A percentile compares a stretch with the other conserved stretches of the same genome.
Evolutionary conservation across 2,329 filamentous ascomycete species (phyloP).

Genomic region (Alternaria dauci): DNA sequence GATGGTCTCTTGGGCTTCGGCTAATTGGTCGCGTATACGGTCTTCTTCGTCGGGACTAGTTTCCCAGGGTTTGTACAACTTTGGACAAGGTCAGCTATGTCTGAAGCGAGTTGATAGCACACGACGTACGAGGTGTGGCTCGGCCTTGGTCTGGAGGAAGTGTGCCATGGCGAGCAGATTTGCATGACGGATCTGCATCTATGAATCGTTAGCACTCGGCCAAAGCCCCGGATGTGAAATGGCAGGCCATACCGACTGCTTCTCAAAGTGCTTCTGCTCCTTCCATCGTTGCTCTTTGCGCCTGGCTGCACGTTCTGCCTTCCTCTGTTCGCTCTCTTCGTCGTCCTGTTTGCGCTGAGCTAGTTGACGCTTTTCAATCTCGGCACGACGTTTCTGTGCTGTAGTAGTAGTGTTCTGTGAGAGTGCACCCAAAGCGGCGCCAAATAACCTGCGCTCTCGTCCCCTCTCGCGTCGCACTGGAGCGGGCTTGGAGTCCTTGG

Average conservation of each 20-base stretch:
- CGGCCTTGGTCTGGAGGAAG: constrained; percentile 74
- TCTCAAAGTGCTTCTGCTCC: constrained; percentile 79
- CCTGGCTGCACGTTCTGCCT: constrained; percentile 70
- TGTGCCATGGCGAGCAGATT: constrained; percentile 76
- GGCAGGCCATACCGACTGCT: constrained; percentile 69
- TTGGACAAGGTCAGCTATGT: constrained; percentile 28
- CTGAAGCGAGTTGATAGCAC: neutral
- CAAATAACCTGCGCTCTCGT: constrained; percentile 85
- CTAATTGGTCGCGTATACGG: constrained; percentile 73
- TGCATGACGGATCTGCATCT: constrained; percentile 79
- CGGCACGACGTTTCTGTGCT: constrained; percentile 73
- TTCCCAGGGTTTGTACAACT: constrained; percentile 91
- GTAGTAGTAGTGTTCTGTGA: constrained; percentile 71
- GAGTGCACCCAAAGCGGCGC: constrained; percentile 78
- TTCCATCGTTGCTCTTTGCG: constrained; percentile 67
- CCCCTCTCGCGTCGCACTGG: constrained; percentile 70
- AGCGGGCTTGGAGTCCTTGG: constrained; percentile 49
- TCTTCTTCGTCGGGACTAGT: constrained; percentile 73
- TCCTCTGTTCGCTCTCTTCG: constrained; percentile 73
- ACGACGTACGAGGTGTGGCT: constrained; percentile 75
- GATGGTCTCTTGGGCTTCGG: constrained; percentile 69
- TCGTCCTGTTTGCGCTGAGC: constrained; percentile 77
- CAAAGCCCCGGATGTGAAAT: neutral
- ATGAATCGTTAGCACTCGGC: constrained; percentile 27
- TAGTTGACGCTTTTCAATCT: constrained; percentile 83